Base-by-base conservation (phyloP, 768 basidiomycete species). In the Favolaschia claudopus region DNA sequence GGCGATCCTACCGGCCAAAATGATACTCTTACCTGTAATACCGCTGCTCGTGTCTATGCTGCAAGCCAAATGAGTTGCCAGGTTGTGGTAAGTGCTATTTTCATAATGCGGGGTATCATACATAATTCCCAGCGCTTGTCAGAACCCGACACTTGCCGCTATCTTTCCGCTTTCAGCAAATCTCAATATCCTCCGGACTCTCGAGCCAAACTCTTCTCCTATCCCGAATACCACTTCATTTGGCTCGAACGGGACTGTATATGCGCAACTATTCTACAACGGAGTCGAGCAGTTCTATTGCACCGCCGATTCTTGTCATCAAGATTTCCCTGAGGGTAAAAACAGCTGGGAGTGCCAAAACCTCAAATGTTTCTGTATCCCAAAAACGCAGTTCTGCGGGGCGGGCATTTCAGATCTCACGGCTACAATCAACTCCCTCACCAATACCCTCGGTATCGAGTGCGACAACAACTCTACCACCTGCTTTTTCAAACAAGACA, bases 251-350 rank as follows among this genome's bases (percentile, higher is more conserved):
- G 81, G 84, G 12, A 77, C 82, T 8, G 72, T 82, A n/a, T 87
- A 82, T 58, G 88, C 88, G 0, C 90, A 93, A 62, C 76, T 94
- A 6, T 87, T 89, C 72, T 94, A 93, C 70, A 79, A 79, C n/a
- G 88, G 91, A 10, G 85, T 88, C 29, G 92, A 95, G 69, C 94
- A 97, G 68, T 98, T 98, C 76, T 91, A 84, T 71, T 98, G 96
- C 70, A 59, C 75, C 10, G 93, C 93, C 0, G 77, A 85, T 61
- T 77, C 80, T 7, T 97, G 96, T 76, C 74, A 70, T 0, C 94
- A 96, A 73, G 75, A 77, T 15, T 71, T 84, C 20, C 72, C 74
- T 9, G 71, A 65, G 45, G 78, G 76, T 1, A 76, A 78, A 38
- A 77, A 82, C 4, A 77, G 82, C 47, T 97, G 89, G 89, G 77